phyloP scores from a whole-genome alignment of 192 early-diverging fungal genomes.

The Backusella parvicylindrica region DNA sequence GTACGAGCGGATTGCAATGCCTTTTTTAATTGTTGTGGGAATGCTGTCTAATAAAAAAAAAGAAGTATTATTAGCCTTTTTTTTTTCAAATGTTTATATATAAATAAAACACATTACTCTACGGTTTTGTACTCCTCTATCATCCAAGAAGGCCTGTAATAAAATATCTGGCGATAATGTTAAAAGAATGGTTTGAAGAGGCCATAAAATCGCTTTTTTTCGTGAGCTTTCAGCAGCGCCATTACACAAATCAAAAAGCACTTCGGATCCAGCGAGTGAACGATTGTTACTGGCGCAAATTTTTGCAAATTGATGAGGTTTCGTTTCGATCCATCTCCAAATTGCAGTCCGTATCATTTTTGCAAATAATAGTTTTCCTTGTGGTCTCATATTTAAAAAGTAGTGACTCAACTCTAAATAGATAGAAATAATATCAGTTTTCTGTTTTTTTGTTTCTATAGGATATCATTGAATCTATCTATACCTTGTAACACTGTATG shows the following conservation, averaged over 20 bases:
- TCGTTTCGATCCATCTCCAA: slow-evolving; percentile 90
- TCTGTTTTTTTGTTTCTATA: not conserved
- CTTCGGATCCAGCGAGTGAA: slow-evolving; percentile 60
- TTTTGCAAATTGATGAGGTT: slow-evolving; percentile 73
- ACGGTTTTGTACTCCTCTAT: slow-evolving; percentile 22
- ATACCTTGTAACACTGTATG: slow-evolving; percentile 53
- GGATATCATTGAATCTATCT: not conserved
- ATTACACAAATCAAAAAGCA: slow-evolving; percentile 67
- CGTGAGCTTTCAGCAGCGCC: slow-evolving; percentile 53
- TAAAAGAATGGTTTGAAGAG: slow-evolving; percentile 79
- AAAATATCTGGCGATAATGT: slow-evolving; percentile 80
- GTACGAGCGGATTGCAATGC: slow-evolving; percentile 47
- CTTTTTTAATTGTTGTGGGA: slow-evolving; percentile 36
- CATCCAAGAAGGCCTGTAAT: slow-evolving; percentile 54
- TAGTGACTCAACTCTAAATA: slow-evolving; percentile 44
- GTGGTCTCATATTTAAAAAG: slow-evolving; percentile 55
- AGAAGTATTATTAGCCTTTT: not conserved
- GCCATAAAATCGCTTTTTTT: slow-evolving; percentile 75
- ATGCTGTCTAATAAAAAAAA: not conserved
- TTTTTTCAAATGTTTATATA: not conserved
- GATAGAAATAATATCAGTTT: too few species aligned
- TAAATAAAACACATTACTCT: slow-evolving; percentile 3
- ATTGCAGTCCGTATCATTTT: slow-evolving; percentile 77
- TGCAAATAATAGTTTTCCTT: slow-evolving; percentile 69
- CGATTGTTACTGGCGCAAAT: slow-evolving; percentile 58